These are phyloP conservation scores for Pythium brachiatum DNA, from an alignment of 352 stramenopile species.

Conservation along the genomic window DNA sequence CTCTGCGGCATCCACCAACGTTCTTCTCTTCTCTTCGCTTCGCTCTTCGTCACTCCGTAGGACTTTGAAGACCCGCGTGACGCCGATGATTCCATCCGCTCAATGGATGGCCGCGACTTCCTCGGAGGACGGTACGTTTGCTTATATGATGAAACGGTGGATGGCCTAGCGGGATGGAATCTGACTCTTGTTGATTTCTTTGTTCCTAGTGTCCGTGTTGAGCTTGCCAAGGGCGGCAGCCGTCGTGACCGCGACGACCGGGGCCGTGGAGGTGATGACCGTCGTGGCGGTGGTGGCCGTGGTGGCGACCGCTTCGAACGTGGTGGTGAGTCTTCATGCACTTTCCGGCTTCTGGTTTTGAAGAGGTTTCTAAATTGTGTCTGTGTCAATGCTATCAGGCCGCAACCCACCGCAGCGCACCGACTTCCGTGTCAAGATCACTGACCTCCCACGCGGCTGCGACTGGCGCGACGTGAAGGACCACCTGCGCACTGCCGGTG, in stretches of 20 bases:
- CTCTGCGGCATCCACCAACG: constrained; percentile 30
- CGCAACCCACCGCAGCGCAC: constrained; percentile 74
- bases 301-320: constrained; percentile 57
- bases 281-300: constrained; percentile 29
- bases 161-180: too few species aligned
- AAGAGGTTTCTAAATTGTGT: not conserved
- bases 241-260: constrained; percentile 54
- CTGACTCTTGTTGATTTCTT: not conserved
- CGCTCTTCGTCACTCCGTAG: constrained; percentile 59
- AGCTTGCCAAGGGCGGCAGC: constrained; percentile 72
- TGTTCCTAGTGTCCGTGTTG: constrained; percentile 74
- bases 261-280: constrained; percentile 31
- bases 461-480: constrained; percentile 89
- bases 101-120: constrained; percentile 85
- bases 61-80: constrained; percentile 89
- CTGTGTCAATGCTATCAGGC: constrained; percentile 19
- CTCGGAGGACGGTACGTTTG: constrained; percentile 66
- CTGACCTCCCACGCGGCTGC: constrained; percentile 69
- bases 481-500: constrained; percentile 76
- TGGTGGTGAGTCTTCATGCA: constrained; percentile 37
- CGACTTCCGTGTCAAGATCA: constrained; percentile 74
- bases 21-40: constrained; percentile 41
- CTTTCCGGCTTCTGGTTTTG: too few species aligned
- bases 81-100: constrained; percentile 83
- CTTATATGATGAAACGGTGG: too few species aligned